Base-by-base conservation (phyloP, 208 protist genomes). In the Leishmania tropica region DNA sequence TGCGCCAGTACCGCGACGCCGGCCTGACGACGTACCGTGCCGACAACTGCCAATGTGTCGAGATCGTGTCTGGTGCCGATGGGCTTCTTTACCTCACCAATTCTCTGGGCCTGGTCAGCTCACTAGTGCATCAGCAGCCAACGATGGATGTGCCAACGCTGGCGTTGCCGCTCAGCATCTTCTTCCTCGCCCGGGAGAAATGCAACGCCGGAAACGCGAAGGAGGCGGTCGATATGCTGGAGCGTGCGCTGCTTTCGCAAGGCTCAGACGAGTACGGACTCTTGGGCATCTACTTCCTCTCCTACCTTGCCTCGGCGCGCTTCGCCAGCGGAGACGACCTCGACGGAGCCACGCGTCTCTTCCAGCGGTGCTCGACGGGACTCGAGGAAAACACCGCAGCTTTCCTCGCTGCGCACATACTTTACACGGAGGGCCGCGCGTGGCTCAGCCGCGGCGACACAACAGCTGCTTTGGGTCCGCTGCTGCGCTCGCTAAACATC, bases 41-140 rank as follows among this genome's bases (percentile, higher is more conserved):
- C 37, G 81, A 76, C n/a, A 45, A 54, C 35, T 73, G 81, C 31
- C 81, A 84, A 53, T 81, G 86, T 5, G 40, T 90, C 4, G 90
- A 94, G 78, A 73, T 91, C 47, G 77, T 94, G 19, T 68, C 74
- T 19, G 90, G 81, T 0, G 83, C 83, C 64, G 87, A 92, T 62
- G 84, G 76, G 7, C 83, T 89, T 67, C 84, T 83, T 37, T 94
- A 94, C 79, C 35, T 94, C 37, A 92, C 90, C 40, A 92, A 92
- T 77, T 80, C 65, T 11, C 81, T 94, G 11, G 87, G 90, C 35
- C 76, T 94, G 15, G 75, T 91, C 42, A 83, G 75, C 78, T 74
- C 80, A 1, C 62, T 85, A 58, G 65, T 87, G 5, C 76, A 79
- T 24, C 67, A 73, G 75, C 79, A 45, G 75, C 53, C 47, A 62